Percentiles rank a stretch among this genome's conserved stretches.
Evolutionary conservation across 805 yeast genomes (phyloP).

Genomic region (Cyberlindnera nakhonratchasimensis): DNA sequence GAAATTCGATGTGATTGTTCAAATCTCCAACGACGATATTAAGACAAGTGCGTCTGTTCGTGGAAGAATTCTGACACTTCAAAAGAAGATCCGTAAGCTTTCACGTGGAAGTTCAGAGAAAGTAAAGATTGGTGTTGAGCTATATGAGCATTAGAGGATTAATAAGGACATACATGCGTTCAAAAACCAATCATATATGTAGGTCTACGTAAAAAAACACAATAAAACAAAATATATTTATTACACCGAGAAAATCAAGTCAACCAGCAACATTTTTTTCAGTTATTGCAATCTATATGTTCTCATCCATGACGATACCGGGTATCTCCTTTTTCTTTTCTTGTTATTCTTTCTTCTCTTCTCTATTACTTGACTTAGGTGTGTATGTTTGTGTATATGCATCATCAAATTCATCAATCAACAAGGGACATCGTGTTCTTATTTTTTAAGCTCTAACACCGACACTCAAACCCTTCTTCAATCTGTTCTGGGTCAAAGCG

Average conservation of each 20-base stretch:
- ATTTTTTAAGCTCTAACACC: constrained; percentile 38
- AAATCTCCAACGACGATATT: constrained; percentile 48
- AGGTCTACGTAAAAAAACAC: background rate
- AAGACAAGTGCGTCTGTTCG: constrained; percentile 59
- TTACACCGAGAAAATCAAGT: constrained; percentile 1
- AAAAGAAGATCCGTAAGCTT: constrained; percentile 57
- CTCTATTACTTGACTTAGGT: background rate
- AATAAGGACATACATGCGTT: background rate
- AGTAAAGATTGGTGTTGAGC: constrained; percentile 50
- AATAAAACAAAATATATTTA: background rate
- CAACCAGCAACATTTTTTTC: constrained; percentile 3
- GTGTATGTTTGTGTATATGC: background rate
- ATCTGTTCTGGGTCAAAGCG: constrained; percentile 83
- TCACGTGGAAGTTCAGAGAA: constrained; percentile 47
- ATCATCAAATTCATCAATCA: constrained; percentile 7
- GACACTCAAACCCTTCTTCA: constrained; percentile 64
- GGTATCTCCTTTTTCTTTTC: background rate
- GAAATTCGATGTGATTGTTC: constrained; percentile 38
- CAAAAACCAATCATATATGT: background rate
- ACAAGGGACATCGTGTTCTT: no score
- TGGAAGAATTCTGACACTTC: constrained; percentile 54
- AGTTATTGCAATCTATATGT: constrained; percentile 1
- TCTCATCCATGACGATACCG: no score
- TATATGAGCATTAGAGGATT: constrained; percentile 28
- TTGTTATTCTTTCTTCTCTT: background rate